Base-by-base conservation (phyloP, 2,329 filamentous ascomycete species). In the Penicillium sp. region DNA sequence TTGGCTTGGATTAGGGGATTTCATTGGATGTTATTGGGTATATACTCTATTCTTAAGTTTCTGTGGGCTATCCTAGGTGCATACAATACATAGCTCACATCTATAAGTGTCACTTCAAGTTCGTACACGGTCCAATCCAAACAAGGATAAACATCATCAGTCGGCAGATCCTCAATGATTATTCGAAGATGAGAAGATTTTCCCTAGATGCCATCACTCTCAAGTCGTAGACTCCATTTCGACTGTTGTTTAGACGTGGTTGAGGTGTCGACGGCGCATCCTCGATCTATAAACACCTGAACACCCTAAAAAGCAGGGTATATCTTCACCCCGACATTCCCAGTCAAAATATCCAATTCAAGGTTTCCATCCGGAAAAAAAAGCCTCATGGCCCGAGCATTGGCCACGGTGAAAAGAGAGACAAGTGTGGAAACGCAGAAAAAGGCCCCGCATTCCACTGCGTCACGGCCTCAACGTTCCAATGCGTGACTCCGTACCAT, bases 171-270 rank as follows among this genome's bases (percentile, higher is more conserved):
- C 42, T 38, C 42, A 25, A 38, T 13, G 19, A 25, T 25, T 25
- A 30, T 52, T 38, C 40, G 47, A 25, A 25, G 44, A 46, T 29
- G 29, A 42, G 39, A 53, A 55, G 50, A 54, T 55, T 52, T 55
- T 55, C 57, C 57, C 56, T 56, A 49, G 31, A 45, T 38, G 33
- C 30, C 25, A 45, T 38, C 18, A 6, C 14, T 37, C 5, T 25
- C 22, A 35, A 12, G 4, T 8, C 3, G 10, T 13, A 38, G 29
- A 34, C 13, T 22, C 19, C 9, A 41, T 46, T 46, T 27, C 22
- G 12, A 22, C 2, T 29, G 31, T 18, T 35, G 33, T n/a, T n/a
- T 35, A 11, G 25, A 29, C 4, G 37, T 37, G 12, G 4, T 16
- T 6, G 22, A 37, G 10, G 12, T 14, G 19, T 41, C 28, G 31